Evolutionary conservation across 257 asterid species (phyloP), one percentile per base, ranked within the genome.

Genomic region (Solanum paucissectum): DNA sequence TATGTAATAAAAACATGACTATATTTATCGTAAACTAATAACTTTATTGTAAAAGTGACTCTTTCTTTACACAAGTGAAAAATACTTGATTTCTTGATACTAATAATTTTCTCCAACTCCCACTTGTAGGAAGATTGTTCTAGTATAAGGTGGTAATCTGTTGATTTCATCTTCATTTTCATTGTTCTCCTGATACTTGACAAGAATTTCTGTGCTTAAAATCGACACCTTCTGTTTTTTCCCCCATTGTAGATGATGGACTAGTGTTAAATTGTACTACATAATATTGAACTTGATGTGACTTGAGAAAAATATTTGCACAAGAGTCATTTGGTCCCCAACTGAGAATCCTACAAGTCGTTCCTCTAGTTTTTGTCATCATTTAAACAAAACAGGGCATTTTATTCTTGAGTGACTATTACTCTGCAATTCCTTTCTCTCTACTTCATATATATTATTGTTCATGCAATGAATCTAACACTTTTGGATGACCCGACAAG

Each of bases 401-500:
- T 77, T 76, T 14, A 25, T 77, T 38, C 83, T 76, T 76, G 83
- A 76, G 3, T 6, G 83, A 36, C 27, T 21, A 36, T 46, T 75
- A 74, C 60, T 38, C 60, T 76, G 34, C 84, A 76, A 40, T 52
- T 40, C 8, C 32, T 18, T 74, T 37, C 52, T 37, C 18, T 40
- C 36, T 38, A 44, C 21, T 25, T 79, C 84, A 42, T 42, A 44
- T 1, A 29, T 42, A 72, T 55, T 42, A 20, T 77, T 74, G 12
- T 11, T 71, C 55, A 66, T 27, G 58, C 85, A 86, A 36, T 33
- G 79, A 7, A 23, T 46, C 76, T 87, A 74, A 72, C 88, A 84
- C 66, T 81, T 82, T 72, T 83, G 77, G 90, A 87, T 83, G 58
- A 36, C 23, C 87, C 88, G 91, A 92, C 89, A 27, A 77, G 91